Conservation (phyloP, 768 basidiomycete species). For the Tubosaeta brunneosetosa region DNA sequence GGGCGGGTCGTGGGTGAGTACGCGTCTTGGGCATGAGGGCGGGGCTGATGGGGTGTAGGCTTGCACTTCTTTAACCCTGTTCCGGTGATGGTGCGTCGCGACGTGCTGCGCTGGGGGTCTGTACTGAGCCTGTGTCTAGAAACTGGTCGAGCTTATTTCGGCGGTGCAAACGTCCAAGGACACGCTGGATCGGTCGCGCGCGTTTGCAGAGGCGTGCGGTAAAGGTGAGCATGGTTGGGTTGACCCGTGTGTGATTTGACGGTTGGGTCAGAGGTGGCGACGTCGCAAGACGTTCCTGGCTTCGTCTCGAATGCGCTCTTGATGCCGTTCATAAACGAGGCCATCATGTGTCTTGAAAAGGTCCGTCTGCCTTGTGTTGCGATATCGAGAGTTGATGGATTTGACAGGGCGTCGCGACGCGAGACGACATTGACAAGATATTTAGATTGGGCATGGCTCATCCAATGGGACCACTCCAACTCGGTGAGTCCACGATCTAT, state of each 20-base stretch:
- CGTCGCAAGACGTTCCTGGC: slow-evolving; percentile 88
- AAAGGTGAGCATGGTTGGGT: slow-evolving; percentile 51
- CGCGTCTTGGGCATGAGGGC: background rate
- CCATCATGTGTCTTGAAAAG: slow-evolving; percentile 91
- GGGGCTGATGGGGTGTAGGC: slow-evolving; percentile 37
- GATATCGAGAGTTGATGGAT: background rate
- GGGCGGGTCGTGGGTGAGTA: slow-evolving; percentile 75
- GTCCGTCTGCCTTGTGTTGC: slow-evolving; percentile 31
- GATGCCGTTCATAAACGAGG: slow-evolving; percentile 98
- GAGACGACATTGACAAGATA: slow-evolving; percentile 94
- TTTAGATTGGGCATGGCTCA: slow-evolving; percentile 91
- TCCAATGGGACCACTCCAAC: slow-evolving; percentile 90
- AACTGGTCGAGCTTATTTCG: slow-evolving; percentile 93
- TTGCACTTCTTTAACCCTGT: slow-evolving; percentile 97
- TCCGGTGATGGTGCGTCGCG: slow-evolving; percentile 76
- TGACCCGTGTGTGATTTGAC: background rate
- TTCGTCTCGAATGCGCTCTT: slow-evolving; percentile 93
- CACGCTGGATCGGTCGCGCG: slow-evolving; percentile 68
- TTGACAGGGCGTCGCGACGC: slow-evolving; percentile 76
- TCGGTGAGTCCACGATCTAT: slow-evolving; percentile 43
- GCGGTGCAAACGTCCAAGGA: slow-evolving; percentile 83
- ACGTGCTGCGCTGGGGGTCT: background rate
- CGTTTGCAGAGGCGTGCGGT: slow-evolving; percentile 84
- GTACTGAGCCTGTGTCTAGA: slow-evolving; percentile 38
- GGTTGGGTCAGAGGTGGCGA: slow-evolving; percentile 71